Percentiles rank a stretch among this genome's conserved stretches.
Evolutionary conservation across 192 early-diverging fungal species (phyloP).

Genomic region (Podila epigama): DNA sequence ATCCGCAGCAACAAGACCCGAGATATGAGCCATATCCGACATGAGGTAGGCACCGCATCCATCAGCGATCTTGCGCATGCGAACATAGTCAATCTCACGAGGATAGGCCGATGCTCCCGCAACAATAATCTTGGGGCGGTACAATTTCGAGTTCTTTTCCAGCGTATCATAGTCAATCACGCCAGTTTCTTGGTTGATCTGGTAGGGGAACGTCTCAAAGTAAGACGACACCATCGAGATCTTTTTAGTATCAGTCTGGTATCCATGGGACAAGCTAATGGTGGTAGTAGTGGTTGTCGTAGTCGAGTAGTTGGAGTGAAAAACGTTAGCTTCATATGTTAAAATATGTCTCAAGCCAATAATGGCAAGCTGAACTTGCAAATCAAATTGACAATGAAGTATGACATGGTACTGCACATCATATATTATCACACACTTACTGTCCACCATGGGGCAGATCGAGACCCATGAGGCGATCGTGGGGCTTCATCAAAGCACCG

Average conservation of each 20-base stretch:
- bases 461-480: constrained; percentile 98
- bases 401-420: too few relatives aligned
- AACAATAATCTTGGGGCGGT: constrained; percentile 96
- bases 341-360: too few relatives aligned
- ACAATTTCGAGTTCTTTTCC: constrained; percentile 78
- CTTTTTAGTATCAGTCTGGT: constrained; percentile 96
- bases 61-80: constrained; percentile 88
- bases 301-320: background rate
- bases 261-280: constrained; percentile 97
- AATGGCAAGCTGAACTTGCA: too few relatives aligned
- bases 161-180: constrained; percentile 93
- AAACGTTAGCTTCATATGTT: too few relatives aligned
- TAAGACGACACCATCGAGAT: constrained; percentile 95
- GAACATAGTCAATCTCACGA: constrained; percentile 91
- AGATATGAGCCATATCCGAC: constrained; percentile 98
- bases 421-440: too few relatives aligned
- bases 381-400: background rate
- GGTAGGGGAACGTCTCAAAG: constrained; percentile 97
- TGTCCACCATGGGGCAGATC: constrained; percentile 98
- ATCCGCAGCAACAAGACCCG: constrained; percentile 87
- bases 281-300: too few relatives aligned
- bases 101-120: constrained; percentile 96
- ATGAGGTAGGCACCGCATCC: constrained; percentile 88
- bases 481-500: constrained; percentile 92
- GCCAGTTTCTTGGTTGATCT: constrained; percentile 88